phyloP scores from a whole-genome alignment of 352 stramenopile genomes.

The Pythium vanterpoolii region DNA sequence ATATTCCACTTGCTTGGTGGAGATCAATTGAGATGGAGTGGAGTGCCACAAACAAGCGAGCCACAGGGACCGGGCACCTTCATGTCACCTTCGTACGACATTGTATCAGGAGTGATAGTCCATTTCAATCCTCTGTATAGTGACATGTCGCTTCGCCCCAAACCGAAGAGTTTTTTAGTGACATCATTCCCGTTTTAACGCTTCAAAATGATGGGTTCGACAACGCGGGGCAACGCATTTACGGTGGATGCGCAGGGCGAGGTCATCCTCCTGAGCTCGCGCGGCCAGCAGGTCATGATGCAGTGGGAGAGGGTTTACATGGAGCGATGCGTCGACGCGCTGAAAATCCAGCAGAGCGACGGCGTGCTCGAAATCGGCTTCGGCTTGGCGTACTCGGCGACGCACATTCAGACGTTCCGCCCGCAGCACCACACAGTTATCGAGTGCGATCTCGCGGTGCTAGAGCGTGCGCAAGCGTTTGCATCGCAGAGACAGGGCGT shows the following conservation, averaged over 20 bases:
- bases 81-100: conserved; percentile 29
- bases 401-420: conserved; percentile 54
- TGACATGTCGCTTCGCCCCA: neutral
- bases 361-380: conserved; percentile 87
- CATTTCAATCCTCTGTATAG: neutral
- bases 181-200: neutral
- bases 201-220: neutral
- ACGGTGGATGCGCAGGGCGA: conserved; percentile 39
- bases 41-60: conserved; percentile 19
- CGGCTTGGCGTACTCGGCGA: conserved; percentile 76
- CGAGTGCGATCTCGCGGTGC: conserved; percentile 66
- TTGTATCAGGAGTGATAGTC: conserved; percentile 16
- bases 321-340: conserved; percentile 59
- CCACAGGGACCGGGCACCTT: conserved; percentile 13
- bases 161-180: conserved; percentile 4
- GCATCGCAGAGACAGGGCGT: conserved; percentile 28
- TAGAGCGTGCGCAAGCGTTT: conserved; percentile 49
- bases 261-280: conserved; percentile 61
- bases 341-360: conserved; percentile 40
- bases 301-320: conserved; percentile 85
- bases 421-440: conserved; percentile 70
- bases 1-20: no score
- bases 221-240: conserved; percentile 41
- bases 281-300: conserved; percentile 88
- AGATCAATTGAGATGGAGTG: neutral